phyloP scores from a whole-genome alignment of 2,329 filamentous ascomycete species.

The Neofusicoccum kwambonambiense region DNA sequence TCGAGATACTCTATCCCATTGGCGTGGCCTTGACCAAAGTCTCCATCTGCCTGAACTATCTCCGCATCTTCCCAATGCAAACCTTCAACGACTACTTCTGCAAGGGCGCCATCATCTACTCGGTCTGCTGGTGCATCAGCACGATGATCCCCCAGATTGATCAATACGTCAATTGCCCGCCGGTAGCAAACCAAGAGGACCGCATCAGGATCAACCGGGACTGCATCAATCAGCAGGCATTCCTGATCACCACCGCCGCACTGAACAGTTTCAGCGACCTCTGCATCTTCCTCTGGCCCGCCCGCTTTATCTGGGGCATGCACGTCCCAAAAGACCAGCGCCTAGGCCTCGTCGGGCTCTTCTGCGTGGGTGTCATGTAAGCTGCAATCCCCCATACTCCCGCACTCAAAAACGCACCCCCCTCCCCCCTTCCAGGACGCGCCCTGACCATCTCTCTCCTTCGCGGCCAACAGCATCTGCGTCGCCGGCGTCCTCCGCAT shows the following conservation, averaged over 20 bases:
- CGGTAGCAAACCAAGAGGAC: neutral
- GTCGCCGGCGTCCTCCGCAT: slow-evolving; percentile 31
- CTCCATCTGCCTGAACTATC: slow-evolving; percentile 31
- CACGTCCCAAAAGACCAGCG: slow-evolving; percentile 30
- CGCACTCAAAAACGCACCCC: too few species aligned
- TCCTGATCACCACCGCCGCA: slow-evolving; percentile 28
- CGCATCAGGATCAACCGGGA: slow-evolving; percentile 16
- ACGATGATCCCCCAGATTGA: slow-evolving; percentile 29
- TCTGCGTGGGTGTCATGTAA: slow-evolving; percentile 38
- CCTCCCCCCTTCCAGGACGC: neutral
- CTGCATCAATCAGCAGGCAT: slow-evolving; percentile 30
- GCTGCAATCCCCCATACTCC: neutral
- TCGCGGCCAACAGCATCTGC: slow-evolving; percentile 27
- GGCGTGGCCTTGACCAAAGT: slow-evolving; percentile 25
- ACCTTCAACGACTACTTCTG: slow-evolving; percentile 30
- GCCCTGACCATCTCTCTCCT: neutral
- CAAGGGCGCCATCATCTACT: slow-evolving; percentile 27
- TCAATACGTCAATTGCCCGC: slow-evolving; percentile 21
- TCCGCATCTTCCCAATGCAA: slow-evolving; percentile 28
- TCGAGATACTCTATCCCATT: slow-evolving; percentile 34
- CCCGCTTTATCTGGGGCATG: slow-evolving; percentile 28
- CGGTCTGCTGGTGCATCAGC: slow-evolving; percentile 23
- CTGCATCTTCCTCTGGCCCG: slow-evolving; percentile 34
- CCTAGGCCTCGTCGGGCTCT: slow-evolving; percentile 31
- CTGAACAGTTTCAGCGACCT: slow-evolving; percentile 35